Conservation (phyloP, 768 basidiomycete genomes). For the Tricholomella constricta region DNA sequence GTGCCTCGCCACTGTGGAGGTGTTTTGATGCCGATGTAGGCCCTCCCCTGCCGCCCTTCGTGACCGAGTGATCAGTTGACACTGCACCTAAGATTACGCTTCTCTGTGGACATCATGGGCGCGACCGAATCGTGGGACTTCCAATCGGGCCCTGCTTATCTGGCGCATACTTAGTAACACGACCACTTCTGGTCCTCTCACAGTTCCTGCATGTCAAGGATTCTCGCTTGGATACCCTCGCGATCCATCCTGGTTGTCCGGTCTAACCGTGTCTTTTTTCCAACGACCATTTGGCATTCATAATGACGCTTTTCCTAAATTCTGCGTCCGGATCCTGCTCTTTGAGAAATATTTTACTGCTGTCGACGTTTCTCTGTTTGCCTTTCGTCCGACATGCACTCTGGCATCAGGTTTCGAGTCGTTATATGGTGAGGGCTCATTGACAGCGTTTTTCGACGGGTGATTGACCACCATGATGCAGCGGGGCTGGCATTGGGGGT, state of each 20-base stretch:
- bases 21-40: conserved; percentile 16
- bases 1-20: conserved; percentile 18
- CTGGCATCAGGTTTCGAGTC: conserved; percentile 44
- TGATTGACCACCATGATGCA: conserved; percentile 23
- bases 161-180: conserved; percentile 26
- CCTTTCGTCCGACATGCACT: conserved; percentile 23
- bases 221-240: conserved; percentile 39
- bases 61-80: conserved; percentile 18
- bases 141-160: conserved; percentile 31
- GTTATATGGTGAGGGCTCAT: conserved; percentile 50
- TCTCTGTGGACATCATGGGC: conserved; percentile 9
- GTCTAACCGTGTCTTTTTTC: conserved; percentile 47
- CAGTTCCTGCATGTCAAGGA: conserved; percentile 41
- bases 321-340: conserved; percentile 9
- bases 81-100: conserved; percentile 7
- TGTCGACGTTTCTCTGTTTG: conserved; percentile 12
- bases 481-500: conserved; percentile 57
- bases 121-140: conserved; percentile 49
- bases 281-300: conserved; percentile 30
- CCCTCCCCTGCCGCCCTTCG: not conserved
- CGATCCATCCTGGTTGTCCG: conserved; percentile 36
- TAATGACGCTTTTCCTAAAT: conserved; percentile 32
- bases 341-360: conserved; percentile 13
- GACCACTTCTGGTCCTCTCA: conserved; percentile 26
- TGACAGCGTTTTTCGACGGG: conserved; percentile 3